phyloP scores from a whole-genome alignment of 495 filamentous ascomycete genomes.

The Daldinia bambusicola region DNA sequence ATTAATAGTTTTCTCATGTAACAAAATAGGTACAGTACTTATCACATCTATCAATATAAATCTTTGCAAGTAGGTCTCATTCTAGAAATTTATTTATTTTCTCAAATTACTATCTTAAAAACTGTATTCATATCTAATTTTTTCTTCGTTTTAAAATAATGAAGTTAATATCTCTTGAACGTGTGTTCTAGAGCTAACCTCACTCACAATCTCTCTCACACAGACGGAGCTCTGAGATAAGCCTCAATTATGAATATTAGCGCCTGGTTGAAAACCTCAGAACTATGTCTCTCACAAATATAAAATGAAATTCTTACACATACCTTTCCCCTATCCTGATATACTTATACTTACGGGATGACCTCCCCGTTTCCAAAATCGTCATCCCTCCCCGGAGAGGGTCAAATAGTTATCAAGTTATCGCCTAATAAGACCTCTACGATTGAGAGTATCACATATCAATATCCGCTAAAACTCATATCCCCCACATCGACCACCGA shows the following conservation, averaged over 20 bases:
- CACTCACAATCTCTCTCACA: background rate
- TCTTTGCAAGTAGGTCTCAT: background rate
- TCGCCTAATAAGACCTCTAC: constrained; percentile 76
- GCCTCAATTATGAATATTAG: constrained; percentile 28
- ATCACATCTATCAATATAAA: background rate
- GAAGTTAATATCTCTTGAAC: background rate
- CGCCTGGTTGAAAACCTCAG: background rate
- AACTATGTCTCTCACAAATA: constrained; percentile 7
- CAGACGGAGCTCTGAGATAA: constrained; percentile 9
- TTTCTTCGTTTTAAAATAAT: too few relatives aligned
- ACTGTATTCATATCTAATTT: too few relatives aligned
- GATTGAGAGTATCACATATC: constrained; percentile 80
- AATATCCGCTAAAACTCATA: constrained; percentile 95
- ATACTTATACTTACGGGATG: constrained; percentile 48
- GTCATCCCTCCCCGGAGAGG: constrained; percentile 77
- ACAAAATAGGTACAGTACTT: background rate
- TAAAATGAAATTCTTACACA: constrained; percentile 11
- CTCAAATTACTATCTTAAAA: background rate
- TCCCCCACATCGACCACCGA: constrained; percentile 66
- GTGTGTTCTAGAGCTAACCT: background rate
- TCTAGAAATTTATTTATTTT: background rate
- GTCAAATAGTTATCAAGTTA: constrained; percentile 76
- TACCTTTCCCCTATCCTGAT: background rate
- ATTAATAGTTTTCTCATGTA: constrained; percentile 8
- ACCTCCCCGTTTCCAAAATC: constrained; percentile 72